Evolutionary conservation across 2,329 filamentous ascomycete species (phyloP).

Genomic region (Trichoderma atrobrunneum): DNA sequence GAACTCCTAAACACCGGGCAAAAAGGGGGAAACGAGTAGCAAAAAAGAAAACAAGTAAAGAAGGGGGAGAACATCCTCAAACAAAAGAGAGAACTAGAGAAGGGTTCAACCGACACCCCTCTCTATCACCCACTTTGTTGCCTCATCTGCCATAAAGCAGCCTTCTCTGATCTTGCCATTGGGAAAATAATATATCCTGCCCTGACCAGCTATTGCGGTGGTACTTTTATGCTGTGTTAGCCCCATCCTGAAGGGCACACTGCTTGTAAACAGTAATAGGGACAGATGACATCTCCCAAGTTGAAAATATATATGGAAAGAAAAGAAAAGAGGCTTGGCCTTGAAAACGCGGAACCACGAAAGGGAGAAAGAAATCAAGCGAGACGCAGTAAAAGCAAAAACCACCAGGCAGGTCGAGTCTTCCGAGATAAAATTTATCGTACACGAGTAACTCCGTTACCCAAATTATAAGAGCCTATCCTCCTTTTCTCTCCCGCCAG

Average conservation of each 20-base stretch:
- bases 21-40: background rate
- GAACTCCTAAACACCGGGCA: background rate
- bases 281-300: background rate
- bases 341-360: constrained; percentile 4
- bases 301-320: background rate
- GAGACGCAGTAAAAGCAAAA: constrained; percentile 2
- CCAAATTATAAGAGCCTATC: constrained; percentile 30
- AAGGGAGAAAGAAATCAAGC: constrained; percentile 11
- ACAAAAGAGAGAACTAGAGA: background rate
- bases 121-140: background rate
- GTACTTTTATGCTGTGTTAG: background rate
- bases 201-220: background rate
- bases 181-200: background rate
- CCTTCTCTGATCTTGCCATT: background rate
- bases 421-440: constrained; percentile 30
- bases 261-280: background rate
- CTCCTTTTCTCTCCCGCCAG: constrained; percentile 20
- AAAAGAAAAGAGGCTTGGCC: background rate
- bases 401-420: constrained; percentile 20
- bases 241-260: background rate
- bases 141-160: background rate
- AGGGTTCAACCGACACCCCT: background rate
- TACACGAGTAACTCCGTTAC: constrained; percentile 36
- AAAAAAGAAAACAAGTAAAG: background rate
- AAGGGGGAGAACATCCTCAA: background rate